Conservation (phyloP, 305 asterid genomes). For the Nicotiana rustica region DNA sequence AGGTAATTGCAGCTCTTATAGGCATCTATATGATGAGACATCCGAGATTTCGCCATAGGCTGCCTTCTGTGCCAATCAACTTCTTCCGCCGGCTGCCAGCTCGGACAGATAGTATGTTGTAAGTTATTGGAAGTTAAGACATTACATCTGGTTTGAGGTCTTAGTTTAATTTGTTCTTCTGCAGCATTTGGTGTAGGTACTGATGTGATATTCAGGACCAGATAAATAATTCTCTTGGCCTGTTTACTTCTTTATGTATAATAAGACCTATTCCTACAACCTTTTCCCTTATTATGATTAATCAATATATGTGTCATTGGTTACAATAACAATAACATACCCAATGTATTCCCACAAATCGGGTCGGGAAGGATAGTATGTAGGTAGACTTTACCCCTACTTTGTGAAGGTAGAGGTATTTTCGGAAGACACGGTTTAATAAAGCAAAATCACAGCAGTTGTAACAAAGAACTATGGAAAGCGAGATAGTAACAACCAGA, state of each 20-base stretch:
- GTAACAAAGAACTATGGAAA: too few relatives aligned
- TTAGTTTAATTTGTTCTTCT: neutral
- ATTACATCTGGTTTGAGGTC: neutral
- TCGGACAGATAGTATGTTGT: constrained; percentile 66
- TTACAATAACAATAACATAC: too few relatives aligned
- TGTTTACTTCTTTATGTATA: constrained; percentile 17
- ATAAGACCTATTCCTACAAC: constrained; percentile 14
- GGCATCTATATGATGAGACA: constrained; percentile 69
- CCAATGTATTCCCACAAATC: too few relatives aligned
- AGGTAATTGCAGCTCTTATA: constrained; percentile 57
- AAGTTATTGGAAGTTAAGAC: neutral
- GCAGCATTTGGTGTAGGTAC: neutral
- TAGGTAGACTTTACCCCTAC: too few relatives aligned
- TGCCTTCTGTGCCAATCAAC: constrained; percentile 64
- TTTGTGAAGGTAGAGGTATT: too few relatives aligned
- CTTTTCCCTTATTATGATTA: neutral
- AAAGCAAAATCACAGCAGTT: too few relatives aligned
- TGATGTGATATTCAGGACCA: neutral
- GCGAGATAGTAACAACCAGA: too few relatives aligned
- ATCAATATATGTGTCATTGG: too few relatives aligned
- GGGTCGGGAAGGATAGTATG: too few relatives aligned
- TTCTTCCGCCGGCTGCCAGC: constrained; percentile 71
- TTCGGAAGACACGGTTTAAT: too few relatives aligned
- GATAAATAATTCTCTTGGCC: neutral
- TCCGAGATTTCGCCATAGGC: constrained; percentile 65